Conservation (phyloP, 345 rosid genomes). For the Euphorbia pulcherrima region DNA sequence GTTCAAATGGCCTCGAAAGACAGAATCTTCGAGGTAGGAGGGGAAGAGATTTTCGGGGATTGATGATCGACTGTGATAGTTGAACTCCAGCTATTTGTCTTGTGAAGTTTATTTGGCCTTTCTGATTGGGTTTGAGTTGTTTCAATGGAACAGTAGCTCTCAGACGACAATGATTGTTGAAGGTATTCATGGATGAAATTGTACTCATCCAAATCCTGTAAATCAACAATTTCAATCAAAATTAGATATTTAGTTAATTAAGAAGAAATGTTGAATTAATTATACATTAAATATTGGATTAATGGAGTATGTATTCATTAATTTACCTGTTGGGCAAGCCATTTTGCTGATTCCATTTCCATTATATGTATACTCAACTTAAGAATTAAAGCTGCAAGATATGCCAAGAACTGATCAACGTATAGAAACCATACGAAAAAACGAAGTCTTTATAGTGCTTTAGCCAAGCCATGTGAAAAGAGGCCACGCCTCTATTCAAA, state of each 20-base stretch:
- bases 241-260: background rate
- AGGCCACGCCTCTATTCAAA: no score
- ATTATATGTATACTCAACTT: background rate
- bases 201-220: slow-evolving; percentile 44
- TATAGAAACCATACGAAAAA: no score
- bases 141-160: slow-evolving; percentile 22
- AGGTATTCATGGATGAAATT: slow-evolving; percentile 37
- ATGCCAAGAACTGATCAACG: background rate
- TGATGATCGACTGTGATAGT: no score
- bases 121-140: slow-evolving; percentile 14
- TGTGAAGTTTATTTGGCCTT: slow-evolving; percentile 28
- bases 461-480: no score
- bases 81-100: slow-evolving; percentile 32
- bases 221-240: background rate
- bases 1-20: no score
- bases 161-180: slow-evolving; percentile 35
- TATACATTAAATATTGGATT: background rate
- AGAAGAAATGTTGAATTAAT: background rate
- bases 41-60: no score
- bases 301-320: no score
- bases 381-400: slow-evolving; percentile 4
- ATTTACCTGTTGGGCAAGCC: slow-evolving; percentile 52
- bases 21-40: slow-evolving; percentile 25
- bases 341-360: slow-evolving; percentile 39
- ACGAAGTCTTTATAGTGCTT: no score